Percentiles rank a stretch among this genome's conserved stretches.
These are phyloP conservation scores for Boeremia exigua DNA, from an alignment of 2,329 filamentous ascomycete genomes.

Conservation along the genomic window DNA sequence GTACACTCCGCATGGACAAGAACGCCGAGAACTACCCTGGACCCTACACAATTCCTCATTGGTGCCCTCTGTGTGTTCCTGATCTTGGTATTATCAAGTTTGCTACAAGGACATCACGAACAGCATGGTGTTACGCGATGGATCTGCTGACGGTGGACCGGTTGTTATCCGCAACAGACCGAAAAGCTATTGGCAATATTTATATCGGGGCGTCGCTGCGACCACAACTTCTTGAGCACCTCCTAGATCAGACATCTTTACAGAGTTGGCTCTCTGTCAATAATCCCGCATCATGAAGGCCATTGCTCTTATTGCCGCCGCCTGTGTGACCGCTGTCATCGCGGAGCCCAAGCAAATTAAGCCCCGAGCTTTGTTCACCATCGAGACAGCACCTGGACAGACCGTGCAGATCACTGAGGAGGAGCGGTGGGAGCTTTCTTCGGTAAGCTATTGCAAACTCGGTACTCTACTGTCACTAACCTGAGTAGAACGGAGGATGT, in stretches of 20 bases:
- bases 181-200: background rate
- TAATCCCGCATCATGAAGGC: constrained; percentile 8
- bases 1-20: constrained; percentile 10
- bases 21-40: constrained; percentile 7
- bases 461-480: background rate
- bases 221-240: background rate
- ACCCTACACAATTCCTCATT: background rate
- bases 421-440: constrained; percentile 84
- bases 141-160: constrained; percentile 5
- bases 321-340: constrained; percentile 20
- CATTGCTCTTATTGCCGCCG: constrained; percentile 14
- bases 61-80: constrained; percentile 3
- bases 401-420: constrained; percentile 87
- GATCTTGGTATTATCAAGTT: constrained; percentile 8
- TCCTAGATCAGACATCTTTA: background rate
- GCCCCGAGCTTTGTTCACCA: constrained; percentile 62
- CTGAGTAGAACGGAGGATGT: constrained; percentile 20
- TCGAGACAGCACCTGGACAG: constrained; percentile 79
- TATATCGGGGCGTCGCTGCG: background rate
- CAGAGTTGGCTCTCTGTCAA: background rate
- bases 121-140: constrained; percentile 7
- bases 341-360: constrained; percentile 19
- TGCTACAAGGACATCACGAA: background rate
- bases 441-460: constrained; percentile 56
- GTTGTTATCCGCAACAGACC: background rate